Percentiles rank a stretch among this genome's conserved stretches.
Conservation (phyloP, 2,329 filamentous ascomycete genomes). For the Talaromyces sp. region DNA sequence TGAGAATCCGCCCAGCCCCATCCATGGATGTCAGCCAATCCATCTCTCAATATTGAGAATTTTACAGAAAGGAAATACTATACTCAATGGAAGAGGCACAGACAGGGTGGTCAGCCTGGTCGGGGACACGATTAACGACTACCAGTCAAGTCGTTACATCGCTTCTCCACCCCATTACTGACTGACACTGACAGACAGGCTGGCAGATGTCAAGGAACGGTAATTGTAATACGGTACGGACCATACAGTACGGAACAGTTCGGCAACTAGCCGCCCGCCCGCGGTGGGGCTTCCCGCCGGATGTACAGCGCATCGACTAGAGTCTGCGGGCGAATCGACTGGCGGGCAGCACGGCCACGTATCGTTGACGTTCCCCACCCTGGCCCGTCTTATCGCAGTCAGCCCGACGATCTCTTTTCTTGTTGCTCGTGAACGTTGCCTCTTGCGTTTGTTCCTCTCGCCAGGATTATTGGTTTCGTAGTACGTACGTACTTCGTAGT, state of each 20-base stretch:
- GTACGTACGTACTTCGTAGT: too few species aligned
- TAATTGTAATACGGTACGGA: neutral
- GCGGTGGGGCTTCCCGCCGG: constrained; percentile 10
- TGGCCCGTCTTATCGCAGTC: neutral
- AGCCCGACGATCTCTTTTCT: neutral
- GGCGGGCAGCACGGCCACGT: constrained; percentile 10
- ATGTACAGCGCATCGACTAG: constrained; percentile 12
- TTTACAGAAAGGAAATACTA: too few species aligned
- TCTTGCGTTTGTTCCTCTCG: neutral
- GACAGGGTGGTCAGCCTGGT: too few species aligned
- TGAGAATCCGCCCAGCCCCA: neutral
- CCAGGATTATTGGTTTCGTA: too few species aligned
- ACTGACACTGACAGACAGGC: too few species aligned
- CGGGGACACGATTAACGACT: too few species aligned
- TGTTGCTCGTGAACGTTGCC: too few species aligned
- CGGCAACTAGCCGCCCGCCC: constrained; percentile 10
- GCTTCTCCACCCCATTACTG: neutral
- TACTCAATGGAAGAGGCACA: too few species aligned
- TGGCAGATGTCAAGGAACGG: neutral
- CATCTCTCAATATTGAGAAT: neutral
- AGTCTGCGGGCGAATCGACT: constrained; percentile 1
- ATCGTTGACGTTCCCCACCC: neutral
- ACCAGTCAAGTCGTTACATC: neutral
- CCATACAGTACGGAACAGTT: neutral
- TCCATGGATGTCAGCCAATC: neutral